Evolutionary conservation across 2,329 filamentous ascomycete species (phyloP), one percentile per base, ranked within the genome.

Genomic region (Hirsutella minnesotensis): DNA sequence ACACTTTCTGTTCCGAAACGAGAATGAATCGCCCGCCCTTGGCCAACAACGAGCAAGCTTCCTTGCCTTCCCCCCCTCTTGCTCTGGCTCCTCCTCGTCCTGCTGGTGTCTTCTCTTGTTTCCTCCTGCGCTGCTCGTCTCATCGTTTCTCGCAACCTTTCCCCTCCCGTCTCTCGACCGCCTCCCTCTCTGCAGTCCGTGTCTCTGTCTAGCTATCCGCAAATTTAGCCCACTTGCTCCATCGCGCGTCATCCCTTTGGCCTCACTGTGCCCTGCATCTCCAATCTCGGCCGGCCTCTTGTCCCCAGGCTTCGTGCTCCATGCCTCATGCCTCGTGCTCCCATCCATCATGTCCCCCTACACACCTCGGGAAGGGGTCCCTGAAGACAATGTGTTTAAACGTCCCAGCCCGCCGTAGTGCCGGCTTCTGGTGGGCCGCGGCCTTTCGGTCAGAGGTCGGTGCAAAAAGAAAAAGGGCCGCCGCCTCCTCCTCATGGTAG

Each of bases 401-500:
- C 31, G 31, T 33, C 31, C 31, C 9, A 43, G 10, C 31, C 31
- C 12, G 30, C 40, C 38, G 40, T 29, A 31, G 36, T 49, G 38
- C 47, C 49, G 44, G 44, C 39, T 41, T 33, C 12, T 40, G 43
- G 48, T 50, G 45, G 46, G 46, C 43, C 43, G 31, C 5, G 7
- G 31, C n/a, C 31, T 16, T 33, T 40, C 46, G 44, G 40, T 44
- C 46, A 49, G 34, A 45, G 47, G 47, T 41, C 44, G 43, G 38
- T 42, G 35, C 39, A 34, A 34, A 18, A 34, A 34, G 16, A 34
- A 35, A 35, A n/a, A 40, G 12, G 24, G 15, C 3, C 3, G n/a
- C 21, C 8, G 21, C n/a, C 33, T 15, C 24, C 24, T 27, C 12
- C 24, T 12, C 24, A 27, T 12, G 9, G n/a, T 18, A n/a, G 15